phyloP scores from a whole-genome alignment of 1,284 basidiomycete species.

The Gymnopus androsaceus region DNA sequence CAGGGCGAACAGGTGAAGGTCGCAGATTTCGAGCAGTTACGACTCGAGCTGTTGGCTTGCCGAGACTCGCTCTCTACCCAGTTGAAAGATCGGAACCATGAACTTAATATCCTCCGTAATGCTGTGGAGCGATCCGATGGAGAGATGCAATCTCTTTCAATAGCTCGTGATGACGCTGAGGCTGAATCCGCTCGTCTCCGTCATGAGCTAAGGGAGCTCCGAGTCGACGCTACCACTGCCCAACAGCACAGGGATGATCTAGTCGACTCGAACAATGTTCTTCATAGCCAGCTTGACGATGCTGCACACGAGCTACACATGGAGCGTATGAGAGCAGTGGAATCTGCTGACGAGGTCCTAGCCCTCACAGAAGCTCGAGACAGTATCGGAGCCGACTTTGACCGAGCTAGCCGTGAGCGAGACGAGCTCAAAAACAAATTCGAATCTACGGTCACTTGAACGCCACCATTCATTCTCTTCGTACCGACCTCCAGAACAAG shows the following conservation, averaged over 20 bases:
- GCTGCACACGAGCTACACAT: neutral
- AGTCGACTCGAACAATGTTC: neutral
- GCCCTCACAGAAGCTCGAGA: neutral
- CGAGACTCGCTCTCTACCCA: neutral
- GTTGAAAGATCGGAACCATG: neutral
- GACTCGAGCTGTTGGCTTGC: neutral
- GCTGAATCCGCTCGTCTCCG: neutral
- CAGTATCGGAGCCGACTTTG: neutral
- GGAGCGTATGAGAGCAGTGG: neutral
- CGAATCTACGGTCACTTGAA: neutral
- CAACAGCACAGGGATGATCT: neutral
- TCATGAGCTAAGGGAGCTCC: neutral
- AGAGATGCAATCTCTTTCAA: neutral
- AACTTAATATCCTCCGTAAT: neutral
- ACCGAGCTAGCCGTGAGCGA: neutral
- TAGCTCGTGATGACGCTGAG: neutral
- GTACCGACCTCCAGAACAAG: neutral
- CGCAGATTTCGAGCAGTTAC: neutral
- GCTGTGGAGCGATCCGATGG: neutral
- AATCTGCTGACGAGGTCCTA: neutral
- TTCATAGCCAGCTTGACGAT: neutral
- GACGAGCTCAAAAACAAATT: neutral
- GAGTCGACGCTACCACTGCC: neutral
- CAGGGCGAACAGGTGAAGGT: neutral
- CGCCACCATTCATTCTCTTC: neutral